A percentile compares a stretch with the other conserved stretches of the same genome.
These are phyloP conservation scores for Stygiomarasmius scandens DNA, from an alignment of 1,284 basidiomycete species.

Conservation along the genomic window DNA sequence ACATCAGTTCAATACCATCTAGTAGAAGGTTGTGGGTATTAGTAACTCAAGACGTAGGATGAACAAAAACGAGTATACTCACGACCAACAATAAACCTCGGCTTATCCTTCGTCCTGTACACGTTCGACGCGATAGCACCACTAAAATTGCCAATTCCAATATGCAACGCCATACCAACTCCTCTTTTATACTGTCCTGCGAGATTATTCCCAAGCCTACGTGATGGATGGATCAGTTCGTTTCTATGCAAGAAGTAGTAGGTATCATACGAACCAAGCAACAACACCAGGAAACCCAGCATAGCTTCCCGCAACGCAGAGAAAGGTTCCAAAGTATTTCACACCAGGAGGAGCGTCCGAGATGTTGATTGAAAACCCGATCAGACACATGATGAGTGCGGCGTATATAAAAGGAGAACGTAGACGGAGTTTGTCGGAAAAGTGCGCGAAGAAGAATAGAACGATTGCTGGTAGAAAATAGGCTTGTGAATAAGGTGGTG, in stretches of 20 bases:
- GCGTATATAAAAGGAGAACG: constrained; percentile 6
- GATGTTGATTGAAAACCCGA: constrained; percentile 71
- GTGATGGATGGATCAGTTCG: too few relatives aligned
- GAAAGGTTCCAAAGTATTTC: constrained; percentile 73
- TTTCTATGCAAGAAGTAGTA: too few relatives aligned
- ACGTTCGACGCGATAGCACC: constrained; percentile 64
- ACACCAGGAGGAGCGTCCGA: constrained; percentile 38
- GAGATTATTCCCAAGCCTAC: constrained; percentile 62
- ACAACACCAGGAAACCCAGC: constrained; percentile 64
- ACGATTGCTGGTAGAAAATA: constrained; percentile 43
- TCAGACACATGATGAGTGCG: constrained; percentile 10
- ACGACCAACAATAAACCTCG: constrained; percentile 66
- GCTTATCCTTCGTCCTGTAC: constrained; percentile 59
- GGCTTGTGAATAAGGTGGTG: too few relatives aligned
- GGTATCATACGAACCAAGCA: too few relatives aligned
- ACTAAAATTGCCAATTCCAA: constrained; percentile 61
- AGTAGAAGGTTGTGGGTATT: too few relatives aligned
- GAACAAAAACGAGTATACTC: constrained; percentile 24
- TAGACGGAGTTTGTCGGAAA: constrained; percentile 34
- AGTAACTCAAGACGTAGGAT: too few relatives aligned
- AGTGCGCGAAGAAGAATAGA: constrained; percentile 54
- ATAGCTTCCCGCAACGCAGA: constrained; percentile 63
- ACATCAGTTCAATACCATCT: constrained; percentile 72
- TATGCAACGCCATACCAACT: constrained; percentile 64
- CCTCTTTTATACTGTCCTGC: constrained; percentile 69